These are phyloP conservation scores for Candida schatavii DNA, from an alignment of 805 yeast species.

Conservation along the genomic window DNA sequence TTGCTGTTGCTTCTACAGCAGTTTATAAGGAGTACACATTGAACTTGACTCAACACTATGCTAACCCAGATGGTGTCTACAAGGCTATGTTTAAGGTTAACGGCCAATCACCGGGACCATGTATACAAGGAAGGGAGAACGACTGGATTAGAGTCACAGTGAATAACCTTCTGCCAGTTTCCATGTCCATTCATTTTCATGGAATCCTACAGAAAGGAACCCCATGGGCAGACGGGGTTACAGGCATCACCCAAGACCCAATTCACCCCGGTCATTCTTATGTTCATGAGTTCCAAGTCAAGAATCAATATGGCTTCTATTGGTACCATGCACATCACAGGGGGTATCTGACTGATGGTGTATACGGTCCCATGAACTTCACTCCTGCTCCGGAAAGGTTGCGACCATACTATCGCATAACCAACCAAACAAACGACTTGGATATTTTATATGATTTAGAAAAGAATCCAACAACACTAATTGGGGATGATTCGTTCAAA, in stretches of 20 bases:
- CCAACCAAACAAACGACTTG: constrained; percentile 22
- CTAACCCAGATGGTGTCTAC: constrained; percentile 31
- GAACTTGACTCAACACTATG: constrained; percentile 11
- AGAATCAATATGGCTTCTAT: constrained; percentile 44
- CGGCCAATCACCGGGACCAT: constrained; percentile 51
- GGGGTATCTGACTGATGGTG: constrained; percentile 48
- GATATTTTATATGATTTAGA: constrained; percentile 26
- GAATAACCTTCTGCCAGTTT: constrained; percentile 33
- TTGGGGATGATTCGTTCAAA: constrained; percentile 42
- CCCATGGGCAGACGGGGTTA: constrained; percentile 50
- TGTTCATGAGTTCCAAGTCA: constrained; percentile 39
- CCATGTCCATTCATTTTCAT: constrained; percentile 52
- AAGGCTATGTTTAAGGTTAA: constrained; percentile 36
- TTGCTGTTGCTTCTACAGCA: constrained; percentile 4
- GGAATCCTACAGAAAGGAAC: constrained; percentile 48
- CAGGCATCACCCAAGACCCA: constrained; percentile 50
- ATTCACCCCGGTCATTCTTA: constrained; percentile 42
- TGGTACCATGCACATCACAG: constrained; percentile 57
- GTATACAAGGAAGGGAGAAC: constrained; percentile 33
- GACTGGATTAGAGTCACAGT: constrained; percentile 33
- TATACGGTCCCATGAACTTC: constrained; percentile 45
- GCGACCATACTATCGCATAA: constrained; percentile 31
- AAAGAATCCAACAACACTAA: constrained; percentile 19
- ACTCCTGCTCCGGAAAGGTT: constrained; percentile 28
- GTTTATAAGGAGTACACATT: constrained; percentile 7